Evolutionary conservation across 2,329 filamentous ascomycete species (phyloP), one percentile per base, ranked within the genome.

Genomic region (Diaporthe destruens): DNA sequence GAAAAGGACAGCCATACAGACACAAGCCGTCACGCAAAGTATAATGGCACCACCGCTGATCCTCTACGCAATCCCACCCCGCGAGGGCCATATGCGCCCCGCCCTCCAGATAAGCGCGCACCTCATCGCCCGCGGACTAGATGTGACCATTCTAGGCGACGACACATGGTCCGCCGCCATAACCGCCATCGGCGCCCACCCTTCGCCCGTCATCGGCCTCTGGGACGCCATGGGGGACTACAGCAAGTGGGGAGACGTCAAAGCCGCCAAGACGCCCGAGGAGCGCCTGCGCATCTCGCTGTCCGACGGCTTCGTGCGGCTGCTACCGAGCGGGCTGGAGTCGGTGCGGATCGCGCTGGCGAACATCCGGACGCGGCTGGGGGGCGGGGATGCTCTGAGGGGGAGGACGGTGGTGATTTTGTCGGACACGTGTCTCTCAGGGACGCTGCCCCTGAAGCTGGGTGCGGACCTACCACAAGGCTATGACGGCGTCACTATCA

Each of bases 21-120:
- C 56, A 14, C 18, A 25, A 47, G 18, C 6, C 18, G 25, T 18
- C n/a, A 59, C 3, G 6, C 7, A 44, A 14, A 36, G 7, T 25
- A 65, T 51, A 39, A 65, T 65, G 61, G 25, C 61, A 51, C 44
- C 61, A 34, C 61, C 70, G 2, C 54, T 72, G 11, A 55, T 74
- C 39, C 18, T 73, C n/a, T 67, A 71, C 69, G 61, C 69, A 12
- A 57, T 66, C 16, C 57, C 57, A 3, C 61, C 72, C 6, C 57
- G 57, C 29, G 72, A 71, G 49, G 69, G 72, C 29, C 72, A 73
- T 34, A 73, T 71, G 59, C 47, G 57, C 16, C 72, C 72, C 56
- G 72, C 69, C 29, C 63, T 73, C 39, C 72, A 73, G 54, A 71
- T 73, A 23, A 47, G 39, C 49, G 47, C 44, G 20, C 54, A 73